Evolutionary conservation across 306 rosid genomes (phyloP).

Genomic region (Glycyrrhiza uralensis): DNA sequence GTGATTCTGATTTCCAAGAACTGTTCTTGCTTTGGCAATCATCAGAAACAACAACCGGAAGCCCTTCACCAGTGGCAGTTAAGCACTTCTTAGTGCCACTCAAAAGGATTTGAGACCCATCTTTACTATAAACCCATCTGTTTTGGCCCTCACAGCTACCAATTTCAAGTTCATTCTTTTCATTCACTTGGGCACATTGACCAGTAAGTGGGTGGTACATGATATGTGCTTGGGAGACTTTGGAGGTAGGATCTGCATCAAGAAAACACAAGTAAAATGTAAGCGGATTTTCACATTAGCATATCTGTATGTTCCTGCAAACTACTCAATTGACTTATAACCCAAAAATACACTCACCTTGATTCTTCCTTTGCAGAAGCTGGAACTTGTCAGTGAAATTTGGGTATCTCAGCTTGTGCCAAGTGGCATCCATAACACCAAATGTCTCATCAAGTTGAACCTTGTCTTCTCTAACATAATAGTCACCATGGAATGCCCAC

Average conservation of each 20-base stretch:
- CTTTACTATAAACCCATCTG: constrained; percentile 29
- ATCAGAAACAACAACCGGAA: constrained; percentile 25
- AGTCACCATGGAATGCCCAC: constrained; percentile 56
- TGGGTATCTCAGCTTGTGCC: constrained; percentile 37
- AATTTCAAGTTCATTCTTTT: constrained; percentile 36
- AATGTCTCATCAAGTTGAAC: constrained; percentile 37
- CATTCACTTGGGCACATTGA: constrained; percentile 37
- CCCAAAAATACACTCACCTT: constrained; percentile 27
- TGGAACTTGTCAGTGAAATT: constrained; percentile 37
- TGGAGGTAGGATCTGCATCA: constrained; percentile 50
- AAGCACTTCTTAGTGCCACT: constrained; percentile 23
- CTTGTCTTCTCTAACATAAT: constrained; percentile 35
- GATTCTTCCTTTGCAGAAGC: constrained; percentile 36
- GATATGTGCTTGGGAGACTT: constrained; percentile 12
- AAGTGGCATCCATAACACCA: constrained; percentile 45
- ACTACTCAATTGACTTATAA: neutral
- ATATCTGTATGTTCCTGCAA: neutral
- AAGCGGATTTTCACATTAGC: neutral
- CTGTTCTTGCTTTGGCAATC: constrained; percentile 34
- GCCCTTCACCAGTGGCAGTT: constrained; percentile 30
- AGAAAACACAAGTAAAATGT: neutral
- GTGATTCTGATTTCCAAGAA: constrained; percentile 37
- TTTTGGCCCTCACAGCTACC: constrained; percentile 29
- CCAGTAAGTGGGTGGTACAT: constrained; percentile 44
- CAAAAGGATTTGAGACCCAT: constrained; percentile 13